A percentile compares a stretch with the other conserved stretches of the same genome.
phyloP scores from a whole-genome alignment of 768 basidiomycete species.

The Trametes elegans region DNA sequence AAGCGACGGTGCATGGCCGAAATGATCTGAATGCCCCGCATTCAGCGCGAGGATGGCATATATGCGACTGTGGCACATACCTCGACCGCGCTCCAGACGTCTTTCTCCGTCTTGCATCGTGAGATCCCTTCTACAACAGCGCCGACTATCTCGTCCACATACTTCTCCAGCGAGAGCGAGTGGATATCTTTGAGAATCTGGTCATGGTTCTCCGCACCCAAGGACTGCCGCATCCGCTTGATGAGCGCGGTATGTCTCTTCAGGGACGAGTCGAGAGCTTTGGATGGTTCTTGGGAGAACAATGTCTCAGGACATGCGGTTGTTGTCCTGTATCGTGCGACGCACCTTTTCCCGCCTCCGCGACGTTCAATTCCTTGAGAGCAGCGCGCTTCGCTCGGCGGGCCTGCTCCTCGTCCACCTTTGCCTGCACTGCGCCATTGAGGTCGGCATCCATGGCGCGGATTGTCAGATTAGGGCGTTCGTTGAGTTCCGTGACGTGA shows the following conservation, averaged over 20 bases:
- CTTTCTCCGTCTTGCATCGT: conserved; percentile 90
- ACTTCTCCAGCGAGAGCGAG: conserved; percentile 88
- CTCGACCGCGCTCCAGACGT: conserved; percentile 90
- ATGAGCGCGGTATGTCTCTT: conserved; percentile 96
- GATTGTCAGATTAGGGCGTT: too few species aligned
- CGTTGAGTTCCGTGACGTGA: background rate
- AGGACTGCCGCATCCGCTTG: conserved; percentile 85
- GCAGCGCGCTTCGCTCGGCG: conserved; percentile 56
- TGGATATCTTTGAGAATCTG: conserved; percentile 92
- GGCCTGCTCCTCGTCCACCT: conserved; percentile 48
- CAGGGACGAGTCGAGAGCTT: conserved; percentile 83
- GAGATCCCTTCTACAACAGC: conserved; percentile 83
- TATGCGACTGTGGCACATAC: conserved; percentile 40
- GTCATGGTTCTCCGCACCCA: conserved; percentile 79
- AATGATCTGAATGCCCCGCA: conserved; percentile 60
- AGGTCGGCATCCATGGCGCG: conserved; percentile 16
- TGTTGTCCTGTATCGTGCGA: too few species aligned
- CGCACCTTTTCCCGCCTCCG: conserved; percentile 48
- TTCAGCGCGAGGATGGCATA: conserved; percentile 1
- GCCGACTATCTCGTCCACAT: conserved; percentile 90
- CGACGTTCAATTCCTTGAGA: conserved; percentile 56
- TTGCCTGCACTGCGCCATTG: conserved; percentile 25
- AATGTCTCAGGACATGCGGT: too few species aligned
- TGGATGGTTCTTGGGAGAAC: conserved; percentile 76
- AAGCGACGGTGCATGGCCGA: conserved; percentile 89